A percentile compares a stretch with the other conserved stretches of the same genome.
phyloP scores from a whole-genome alignment of 2,329 filamentous ascomycete genomes.

The Lecanicillium sp. region DNA sequence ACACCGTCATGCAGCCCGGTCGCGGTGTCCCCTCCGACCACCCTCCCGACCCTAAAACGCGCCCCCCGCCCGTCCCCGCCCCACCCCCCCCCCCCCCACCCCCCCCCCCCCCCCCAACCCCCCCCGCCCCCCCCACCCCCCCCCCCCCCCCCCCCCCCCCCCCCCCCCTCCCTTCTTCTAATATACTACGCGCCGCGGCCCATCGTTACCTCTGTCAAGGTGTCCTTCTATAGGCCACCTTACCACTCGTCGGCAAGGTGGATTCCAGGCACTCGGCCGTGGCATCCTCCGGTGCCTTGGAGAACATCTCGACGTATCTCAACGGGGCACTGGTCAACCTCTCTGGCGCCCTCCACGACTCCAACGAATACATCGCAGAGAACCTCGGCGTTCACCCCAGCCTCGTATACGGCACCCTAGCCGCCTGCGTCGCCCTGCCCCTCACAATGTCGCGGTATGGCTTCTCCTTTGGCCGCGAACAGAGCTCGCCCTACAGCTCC shows the following conservation, averaged over 20 bases:
- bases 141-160: not conserved
- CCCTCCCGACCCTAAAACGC: not conserved
- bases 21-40: no score
- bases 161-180: slow-evolving; percentile 1
- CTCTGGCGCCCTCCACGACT: slow-evolving; percentile 37
- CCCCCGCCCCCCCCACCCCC: not conserved
- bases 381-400: slow-evolving; percentile 42
- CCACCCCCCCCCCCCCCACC: not conserved
- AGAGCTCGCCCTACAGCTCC: slow-evolving; percentile 45
- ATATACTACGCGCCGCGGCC: slow-evolving; percentile 1
- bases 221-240: slow-evolving; percentile 13
- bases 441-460: slow-evolving; percentile 49
- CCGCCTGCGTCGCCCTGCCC: slow-evolving; percentile 39
- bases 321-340: slow-evolving; percentile 44
- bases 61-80: slow-evolving; percentile 1
- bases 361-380: slow-evolving; percentile 43
- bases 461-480: slow-evolving; percentile 37
- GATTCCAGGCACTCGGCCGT: slow-evolving; percentile 47
- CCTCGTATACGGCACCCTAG: slow-evolving; percentile 42
- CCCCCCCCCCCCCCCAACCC: not conserved
- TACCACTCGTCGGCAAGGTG: slow-evolving; percentile 45
- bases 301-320: slow-evolving; percentile 52
- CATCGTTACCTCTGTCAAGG: slow-evolving; percentile 4
- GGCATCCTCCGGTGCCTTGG: slow-evolving; percentile 57
- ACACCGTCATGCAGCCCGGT: no score